These are phyloP conservation scores for Poa annua DNA, from an alignment of 176 grass and related monocot genomes.

Conservation along the genomic window DNA sequence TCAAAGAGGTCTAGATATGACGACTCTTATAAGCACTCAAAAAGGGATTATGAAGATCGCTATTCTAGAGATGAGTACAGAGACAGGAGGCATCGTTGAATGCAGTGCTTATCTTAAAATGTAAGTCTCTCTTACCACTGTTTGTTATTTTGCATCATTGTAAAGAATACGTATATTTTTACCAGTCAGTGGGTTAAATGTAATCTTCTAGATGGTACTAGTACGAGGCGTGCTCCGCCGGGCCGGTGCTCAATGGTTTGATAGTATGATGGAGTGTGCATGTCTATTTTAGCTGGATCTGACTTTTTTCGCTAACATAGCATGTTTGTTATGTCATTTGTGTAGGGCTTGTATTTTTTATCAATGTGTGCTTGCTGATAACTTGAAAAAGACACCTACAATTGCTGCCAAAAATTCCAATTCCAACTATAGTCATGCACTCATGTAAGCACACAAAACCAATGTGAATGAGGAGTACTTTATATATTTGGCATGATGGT, in stretches of 20 bases:
- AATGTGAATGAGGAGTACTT: not conserved
- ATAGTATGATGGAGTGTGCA: too few relatives aligned
- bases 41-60: slow-evolving; percentile 55
- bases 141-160: not conserved
- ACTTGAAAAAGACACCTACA: not conserved
- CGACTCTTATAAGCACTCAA: slow-evolving; percentile 45
- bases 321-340: too few relatives aligned
- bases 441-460: not conserved
- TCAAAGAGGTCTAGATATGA: slow-evolving; percentile 63
- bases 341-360: too few relatives aligned
- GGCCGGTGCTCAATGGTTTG: too few relatives aligned
- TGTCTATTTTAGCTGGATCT: too few relatives aligned
- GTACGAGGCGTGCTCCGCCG: too few relatives aligned
- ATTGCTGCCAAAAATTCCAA: not conserved
- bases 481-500: not conserved
- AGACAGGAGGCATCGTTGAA: slow-evolving; percentile 55
- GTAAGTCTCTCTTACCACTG: slow-evolving; percentile 27
- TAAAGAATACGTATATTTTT: not conserved
- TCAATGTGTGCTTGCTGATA: not conserved
- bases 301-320: too few relatives aligned
- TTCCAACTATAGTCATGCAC: not conserved
- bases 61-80: slow-evolving; percentile 62
- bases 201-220: slow-evolving; percentile 16
- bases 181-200: not conserved
- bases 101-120: slow-evolving; percentile 18